Evolutionary conservation across 1,139 yeast species (phyloP).

Genomic region (Saccharomyces hybrid): DNA sequence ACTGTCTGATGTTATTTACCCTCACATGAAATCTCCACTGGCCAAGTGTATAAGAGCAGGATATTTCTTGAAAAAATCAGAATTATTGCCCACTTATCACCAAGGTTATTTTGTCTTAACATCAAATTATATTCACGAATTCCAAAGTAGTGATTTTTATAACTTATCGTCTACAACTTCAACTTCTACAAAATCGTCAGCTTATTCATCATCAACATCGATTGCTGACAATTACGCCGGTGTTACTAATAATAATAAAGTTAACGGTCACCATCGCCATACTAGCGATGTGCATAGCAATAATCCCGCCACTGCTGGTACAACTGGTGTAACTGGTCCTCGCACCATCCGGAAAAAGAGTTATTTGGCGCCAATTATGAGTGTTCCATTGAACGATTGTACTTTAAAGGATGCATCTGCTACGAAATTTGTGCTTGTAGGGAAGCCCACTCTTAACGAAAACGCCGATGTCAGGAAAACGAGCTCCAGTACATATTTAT

Average conservation of each 20-base stretch:
- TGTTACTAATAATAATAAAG: background rate
- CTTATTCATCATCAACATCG: slow-evolving; percentile 26
- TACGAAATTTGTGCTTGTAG: slow-evolving; percentile 28
- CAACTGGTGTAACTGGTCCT: background rate
- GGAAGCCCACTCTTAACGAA: slow-evolving; percentile 21
- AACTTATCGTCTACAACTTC: background rate
- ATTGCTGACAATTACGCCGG: background rate
- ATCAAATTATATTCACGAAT: slow-evolving; percentile 64
- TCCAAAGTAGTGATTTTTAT: slow-evolving; percentile 51
- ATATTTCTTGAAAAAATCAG: slow-evolving; percentile 51
- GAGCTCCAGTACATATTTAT: background rate
- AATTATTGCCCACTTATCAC: slow-evolving; percentile 49
- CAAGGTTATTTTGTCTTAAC: slow-evolving; percentile 69
- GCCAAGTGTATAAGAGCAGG: slow-evolving; percentile 50
- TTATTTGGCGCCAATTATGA: slow-evolving; percentile 33
- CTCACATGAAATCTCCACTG: slow-evolving; percentile 44
- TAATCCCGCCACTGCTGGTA: slow-evolving; percentile 4
- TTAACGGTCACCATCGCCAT: slow-evolving; percentile 5
- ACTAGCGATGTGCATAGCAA: slow-evolving; percentile 1
- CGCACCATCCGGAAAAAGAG: slow-evolving; percentile 2
- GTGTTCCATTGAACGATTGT: slow-evolving; percentile 37
- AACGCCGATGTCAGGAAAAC: background rate
- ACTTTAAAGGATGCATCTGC: slow-evolving; percentile 34
- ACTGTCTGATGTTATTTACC: slow-evolving; percentile 42
- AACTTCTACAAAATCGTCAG: background rate